Evolutionary conservation across 176 grass and related monocot species (phyloP).

Genomic region (Eleusine coracana): DNA sequence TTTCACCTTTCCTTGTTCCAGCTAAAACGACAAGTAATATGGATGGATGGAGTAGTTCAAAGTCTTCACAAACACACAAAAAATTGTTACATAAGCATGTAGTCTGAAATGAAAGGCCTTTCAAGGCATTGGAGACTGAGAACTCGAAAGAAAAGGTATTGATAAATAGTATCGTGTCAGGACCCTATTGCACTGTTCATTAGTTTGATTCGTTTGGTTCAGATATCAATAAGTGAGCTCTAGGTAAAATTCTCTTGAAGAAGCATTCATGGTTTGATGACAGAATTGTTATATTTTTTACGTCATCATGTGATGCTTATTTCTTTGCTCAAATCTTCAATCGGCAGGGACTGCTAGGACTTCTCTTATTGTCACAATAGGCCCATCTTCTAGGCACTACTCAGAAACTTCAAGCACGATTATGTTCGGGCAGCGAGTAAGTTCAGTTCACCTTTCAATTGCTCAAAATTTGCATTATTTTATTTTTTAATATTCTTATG

Average conservation of each 20-base stretch:
- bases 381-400: conserved; percentile 81
- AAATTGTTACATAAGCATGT: conserved; percentile 17
- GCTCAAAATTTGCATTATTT: conserved; percentile 4
- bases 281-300: conserved; percentile 2
- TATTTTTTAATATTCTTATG: conserved; percentile 7
- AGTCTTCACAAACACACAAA: conserved; percentile 8
- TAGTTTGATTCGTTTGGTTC: not conserved
- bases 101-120: not conserved
- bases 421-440: conserved; percentile 94
- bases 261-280: not conserved
- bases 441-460: conserved; percentile 36
- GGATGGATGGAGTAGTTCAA: not conserved
- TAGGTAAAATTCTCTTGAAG: not conserved
- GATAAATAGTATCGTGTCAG: not conserved
- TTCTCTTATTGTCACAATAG: conserved; percentile 92
- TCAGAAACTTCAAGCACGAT: conserved; percentile 97
- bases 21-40: too few species aligned
- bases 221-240: not conserved
- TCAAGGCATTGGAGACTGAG: conserved; percentile 17
- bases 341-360: conserved; percentile 87
- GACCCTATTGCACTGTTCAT: not conserved
- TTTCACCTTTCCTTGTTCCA: too few species aligned
- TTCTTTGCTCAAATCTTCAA: conserved; percentile 32
- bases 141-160: not conserved
- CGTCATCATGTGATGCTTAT: not conserved